Percentiles rank a stretch among this genome's conserved stretches.
phyloP scores from a whole-genome alignment of 2,329 filamentous ascomycete species.

The Cadophora gregata region DNA sequence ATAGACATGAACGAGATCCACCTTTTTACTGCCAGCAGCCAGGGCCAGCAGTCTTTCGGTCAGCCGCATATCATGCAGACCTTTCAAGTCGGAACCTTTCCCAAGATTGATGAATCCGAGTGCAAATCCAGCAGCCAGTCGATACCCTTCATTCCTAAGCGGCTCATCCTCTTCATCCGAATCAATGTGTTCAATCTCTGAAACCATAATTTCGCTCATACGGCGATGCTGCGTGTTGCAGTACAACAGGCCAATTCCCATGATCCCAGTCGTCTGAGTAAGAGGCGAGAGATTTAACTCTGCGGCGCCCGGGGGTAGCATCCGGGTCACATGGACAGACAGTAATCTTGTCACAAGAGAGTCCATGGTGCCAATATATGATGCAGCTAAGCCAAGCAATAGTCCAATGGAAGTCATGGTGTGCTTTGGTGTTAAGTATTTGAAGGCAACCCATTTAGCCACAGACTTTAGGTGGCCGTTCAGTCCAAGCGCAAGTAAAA shows the following conservation, averaged over 20 bases:
- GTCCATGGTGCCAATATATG: conserved; percentile 97
- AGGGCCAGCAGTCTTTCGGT: conserved; percentile 86
- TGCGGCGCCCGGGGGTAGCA: conserved; percentile 89
- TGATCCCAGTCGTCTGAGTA: conserved; percentile 93
- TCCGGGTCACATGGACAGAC: conserved; percentile 93
- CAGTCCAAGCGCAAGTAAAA: conserved; percentile 86
- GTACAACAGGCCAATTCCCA: conserved; percentile 95
- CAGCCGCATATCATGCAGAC: conserved; percentile 91
- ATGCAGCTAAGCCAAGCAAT: conserved; percentile 89
- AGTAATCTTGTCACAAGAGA: conserved; percentile 89
- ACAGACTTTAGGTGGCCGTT: conserved; percentile 94
- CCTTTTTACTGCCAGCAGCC: conserved; percentile 87
- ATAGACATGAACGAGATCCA: conserved; percentile 89
- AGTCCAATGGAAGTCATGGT: conserved; percentile 98
- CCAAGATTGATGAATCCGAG: conserved; percentile 94
- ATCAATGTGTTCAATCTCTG: conserved; percentile 90
- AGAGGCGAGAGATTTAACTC: conserved; percentile 92
- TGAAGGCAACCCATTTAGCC: conserved; percentile 98
- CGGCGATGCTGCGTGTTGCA: conserved; percentile 94
- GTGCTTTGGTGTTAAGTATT: conserved; percentile 98
- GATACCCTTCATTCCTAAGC: conserved; percentile 92
- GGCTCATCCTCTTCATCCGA: conserved; percentile 81
- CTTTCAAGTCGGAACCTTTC: conserved; percentile 85
- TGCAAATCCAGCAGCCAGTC: conserved; percentile 90
- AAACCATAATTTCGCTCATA: conserved; percentile 99